Conservation (phyloP, 169 alveolate genomes). For the Cardiosporidium cionae region DNA sequence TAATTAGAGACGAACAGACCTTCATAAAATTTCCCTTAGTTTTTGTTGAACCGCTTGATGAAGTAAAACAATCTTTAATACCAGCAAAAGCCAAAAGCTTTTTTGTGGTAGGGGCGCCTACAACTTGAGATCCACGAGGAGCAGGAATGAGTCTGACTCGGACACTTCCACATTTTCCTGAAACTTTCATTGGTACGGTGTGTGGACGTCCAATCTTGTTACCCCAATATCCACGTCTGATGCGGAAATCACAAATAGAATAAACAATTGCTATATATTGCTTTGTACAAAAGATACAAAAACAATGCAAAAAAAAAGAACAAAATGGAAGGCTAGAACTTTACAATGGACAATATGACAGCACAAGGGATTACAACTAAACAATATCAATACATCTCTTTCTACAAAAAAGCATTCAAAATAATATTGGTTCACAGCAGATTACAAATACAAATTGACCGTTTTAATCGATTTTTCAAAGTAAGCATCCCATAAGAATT, state of each 20-base stretch:
- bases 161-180: slow-evolving; percentile 99
- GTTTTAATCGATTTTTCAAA: no score
- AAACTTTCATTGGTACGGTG: slow-evolving; percentile 98
- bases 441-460: no score
- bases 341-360: neutral
- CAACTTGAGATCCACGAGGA: slow-evolving; percentile 99
- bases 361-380: neutral
- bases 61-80: slow-evolving; percentile 95
- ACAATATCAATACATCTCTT: neutral
- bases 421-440: no score
- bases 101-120: slow-evolving; percentile 98
- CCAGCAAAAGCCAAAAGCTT: slow-evolving; percentile 96
- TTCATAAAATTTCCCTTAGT: slow-evolving; percentile 94
- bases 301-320: neutral
- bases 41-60: slow-evolving; percentile 94
- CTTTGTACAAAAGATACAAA: neutral
- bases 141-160: slow-evolving; percentile 99
- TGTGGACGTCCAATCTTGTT: slow-evolving; percentile 99
- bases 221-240: slow-evolving; percentile 99
- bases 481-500: no score
- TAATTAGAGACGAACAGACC: slow-evolving; percentile 53
- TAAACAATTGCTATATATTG: neutral
- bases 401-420: no score
- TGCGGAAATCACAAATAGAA: neutral
- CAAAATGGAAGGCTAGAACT: neutral